Conservation (phyloP, 257 asterid genomes). For the Marsdenia floribunda region DNA sequence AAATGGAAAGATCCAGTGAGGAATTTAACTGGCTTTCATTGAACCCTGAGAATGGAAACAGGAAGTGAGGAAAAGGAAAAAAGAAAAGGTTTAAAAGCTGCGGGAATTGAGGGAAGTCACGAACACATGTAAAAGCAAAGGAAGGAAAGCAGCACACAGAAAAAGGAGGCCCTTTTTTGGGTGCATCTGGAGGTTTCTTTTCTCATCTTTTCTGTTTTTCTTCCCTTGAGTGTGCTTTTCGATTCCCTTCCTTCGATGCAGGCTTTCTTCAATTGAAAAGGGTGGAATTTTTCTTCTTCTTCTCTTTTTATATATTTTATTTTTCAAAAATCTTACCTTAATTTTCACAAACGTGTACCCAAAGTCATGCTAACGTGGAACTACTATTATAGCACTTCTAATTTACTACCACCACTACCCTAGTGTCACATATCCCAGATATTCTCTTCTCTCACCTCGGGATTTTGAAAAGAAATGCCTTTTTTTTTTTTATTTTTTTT, state of each 20-base stretch:
- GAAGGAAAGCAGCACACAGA: background rate
- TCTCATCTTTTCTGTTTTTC: too few species aligned
- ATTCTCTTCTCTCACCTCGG: conserved; percentile 30
- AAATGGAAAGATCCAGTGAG: background rate
- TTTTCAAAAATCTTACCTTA: conserved; percentile 19
- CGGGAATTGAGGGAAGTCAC: conserved; percentile 61
- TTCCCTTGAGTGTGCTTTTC: conserved; percentile 16
- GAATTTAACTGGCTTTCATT: conserved; percentile 1
- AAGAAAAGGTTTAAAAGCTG: conserved; percentile 21
- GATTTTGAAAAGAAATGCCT: conserved; percentile 40
- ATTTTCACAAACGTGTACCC: conserved; percentile 48
- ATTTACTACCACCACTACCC: background rate
- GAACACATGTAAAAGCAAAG: conserved; percentile 16
- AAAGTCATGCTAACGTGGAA: conserved; percentile 45
- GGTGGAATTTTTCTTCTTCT: background rate
- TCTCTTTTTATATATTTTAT: conserved; percentile 13
- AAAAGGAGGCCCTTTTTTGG: conserved; percentile 13
- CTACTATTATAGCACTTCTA: background rate
- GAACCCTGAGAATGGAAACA: conserved; percentile 7
- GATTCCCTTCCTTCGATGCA: conserved; percentile 36
- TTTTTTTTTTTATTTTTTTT: too few species aligned
- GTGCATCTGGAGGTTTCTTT: conserved; percentile 5
- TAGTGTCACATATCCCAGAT: too few species aligned
- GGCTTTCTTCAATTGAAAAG: conserved; percentile 22
- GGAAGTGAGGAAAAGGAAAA: background rate